Conservation (phyloP, 164 flowering plant species). For the Chimonanthus salicifolius region DNA sequence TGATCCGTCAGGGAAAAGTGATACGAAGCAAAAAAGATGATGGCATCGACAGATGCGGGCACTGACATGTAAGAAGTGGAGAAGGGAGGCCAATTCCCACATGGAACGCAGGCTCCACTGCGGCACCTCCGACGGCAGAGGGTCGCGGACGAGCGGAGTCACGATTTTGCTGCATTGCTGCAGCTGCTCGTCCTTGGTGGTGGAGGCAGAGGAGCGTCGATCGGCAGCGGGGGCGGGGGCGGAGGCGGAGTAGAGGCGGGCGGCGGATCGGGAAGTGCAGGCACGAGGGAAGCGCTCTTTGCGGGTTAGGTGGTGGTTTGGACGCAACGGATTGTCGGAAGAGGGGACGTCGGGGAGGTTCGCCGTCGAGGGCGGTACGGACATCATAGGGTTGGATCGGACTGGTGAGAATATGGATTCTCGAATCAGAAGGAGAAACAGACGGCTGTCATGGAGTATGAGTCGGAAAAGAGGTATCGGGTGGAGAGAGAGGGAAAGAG, state of each 20-base stretch:
- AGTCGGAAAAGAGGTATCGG: neutral
- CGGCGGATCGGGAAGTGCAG: slow-evolving; percentile 70
- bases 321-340: slow-evolving; percentile 8
- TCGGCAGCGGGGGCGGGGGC: slow-evolving; percentile 7
- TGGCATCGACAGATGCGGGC: neutral
- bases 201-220: slow-evolving; percentile 1
- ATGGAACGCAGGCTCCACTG: slow-evolving; percentile 79
- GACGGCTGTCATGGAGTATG: neutral
- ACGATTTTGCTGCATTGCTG: slow-evolving; percentile 58
- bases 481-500: neutral
- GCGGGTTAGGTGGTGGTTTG: slow-evolving; percentile 16
- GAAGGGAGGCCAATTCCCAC: slow-evolving; percentile 92
- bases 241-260: slow-evolving; percentile 25
- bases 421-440: neutral
- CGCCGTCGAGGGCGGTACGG: slow-evolving; percentile 13
- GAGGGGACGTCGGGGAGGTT: slow-evolving; percentile 18
- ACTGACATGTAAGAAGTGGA: slow-evolving; percentile 82
- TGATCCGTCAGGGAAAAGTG: too few species aligned
- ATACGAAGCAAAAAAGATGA: neutral
- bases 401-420: neutral
- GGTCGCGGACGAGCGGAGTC: slow-evolving; percentile 57
- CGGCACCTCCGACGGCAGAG: slow-evolving; percentile 59
- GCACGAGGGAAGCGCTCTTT: slow-evolving; percentile 78
- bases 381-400: neutral
- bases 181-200: slow-evolving; percentile 13